Conservation (phyloP, 192 early-diverging fungal genomes). For the Coemansia sp. region DNA sequence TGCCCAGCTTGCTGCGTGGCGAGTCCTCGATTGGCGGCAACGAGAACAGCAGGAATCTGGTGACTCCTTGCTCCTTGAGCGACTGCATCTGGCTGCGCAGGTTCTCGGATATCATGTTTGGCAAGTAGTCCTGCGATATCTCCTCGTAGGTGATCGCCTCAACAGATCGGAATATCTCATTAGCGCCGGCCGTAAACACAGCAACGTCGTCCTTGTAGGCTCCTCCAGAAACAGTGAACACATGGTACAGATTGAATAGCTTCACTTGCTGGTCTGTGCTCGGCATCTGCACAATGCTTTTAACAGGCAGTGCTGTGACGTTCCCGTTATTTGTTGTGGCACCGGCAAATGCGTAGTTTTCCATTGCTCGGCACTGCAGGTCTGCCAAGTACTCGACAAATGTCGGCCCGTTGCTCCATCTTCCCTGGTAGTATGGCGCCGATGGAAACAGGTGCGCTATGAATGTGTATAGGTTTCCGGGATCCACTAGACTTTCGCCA, state of each 20-base stretch:
- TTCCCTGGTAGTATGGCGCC: slow-evolving; percentile 50
- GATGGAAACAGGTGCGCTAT: slow-evolving; percentile 51
- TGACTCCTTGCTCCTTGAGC: slow-evolving; percentile 44
- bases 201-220: slow-evolving; percentile 46
- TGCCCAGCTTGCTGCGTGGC: slow-evolving; percentile 52
- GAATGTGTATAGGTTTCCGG: slow-evolving; percentile 51
- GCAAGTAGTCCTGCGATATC: slow-evolving; percentile 44
- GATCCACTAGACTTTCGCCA: slow-evolving; percentile 52
- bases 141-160: slow-evolving; percentile 42
- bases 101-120: slow-evolving; percentile 39
- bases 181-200: slow-evolving; percentile 51
- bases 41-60: slow-evolving; percentile 47
- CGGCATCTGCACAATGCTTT: slow-evolving; percentile 48
- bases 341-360: slow-evolving; percentile 53
- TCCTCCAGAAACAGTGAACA: slow-evolving; percentile 40
- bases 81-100: slow-evolving; percentile 42
- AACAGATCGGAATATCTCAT: slow-evolving; percentile 50
- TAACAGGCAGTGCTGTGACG: slow-evolving; percentile 48
- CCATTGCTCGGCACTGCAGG: slow-evolving; percentile 49
- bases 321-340: slow-evolving; percentile 53
- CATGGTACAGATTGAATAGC: slow-evolving; percentile 49
- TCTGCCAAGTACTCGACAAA: slow-evolving; percentile 53
- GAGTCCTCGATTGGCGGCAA: slow-evolving; percentile 54
- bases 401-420: slow-evolving; percentile 55
- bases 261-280: slow-evolving; percentile 54